phyloP scores from a whole-genome alignment of 306 rosid genomes.

The Vigna trinervia region DNA sequence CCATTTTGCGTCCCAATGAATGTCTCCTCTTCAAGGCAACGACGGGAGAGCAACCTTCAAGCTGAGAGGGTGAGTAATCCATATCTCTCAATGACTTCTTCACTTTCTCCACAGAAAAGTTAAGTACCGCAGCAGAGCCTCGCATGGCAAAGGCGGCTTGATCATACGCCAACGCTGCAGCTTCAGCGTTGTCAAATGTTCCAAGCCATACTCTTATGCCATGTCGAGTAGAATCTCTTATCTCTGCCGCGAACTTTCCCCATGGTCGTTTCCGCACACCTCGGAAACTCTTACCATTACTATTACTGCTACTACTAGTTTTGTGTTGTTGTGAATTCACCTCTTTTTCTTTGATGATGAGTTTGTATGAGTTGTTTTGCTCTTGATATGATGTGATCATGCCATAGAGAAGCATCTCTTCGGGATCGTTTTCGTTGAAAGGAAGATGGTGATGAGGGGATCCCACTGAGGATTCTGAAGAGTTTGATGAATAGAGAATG shows the following conservation, averaged over 20 bases:
- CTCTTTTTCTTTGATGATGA: constrained; percentile 42
- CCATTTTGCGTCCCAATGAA: constrained; percentile 73
- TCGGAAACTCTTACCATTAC: constrained; percentile 49
- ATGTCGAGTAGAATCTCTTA: constrained; percentile 64
- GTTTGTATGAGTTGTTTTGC: neutral
- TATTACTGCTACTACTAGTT: neutral
- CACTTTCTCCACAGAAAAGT: constrained; percentile 79
- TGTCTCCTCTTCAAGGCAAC: constrained; percentile 87
- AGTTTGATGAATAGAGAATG: constrained; percentile 45
- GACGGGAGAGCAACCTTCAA: constrained; percentile 81
- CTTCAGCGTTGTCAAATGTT: constrained; percentile 96
- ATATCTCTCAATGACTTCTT: constrained; percentile 74
- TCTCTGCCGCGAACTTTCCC: constrained; percentile 98
- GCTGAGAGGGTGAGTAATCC: constrained; percentile 30
- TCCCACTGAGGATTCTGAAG: constrained; percentile 63
- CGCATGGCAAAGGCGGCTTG: constrained; percentile 93
- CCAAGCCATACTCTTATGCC: constrained; percentile 96
- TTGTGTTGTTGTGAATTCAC: constrained; percentile 34
- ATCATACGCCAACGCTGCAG: constrained; percentile 91
- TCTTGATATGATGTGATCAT: constrained; percentile 45
- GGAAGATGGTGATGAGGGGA: constrained; percentile 61
- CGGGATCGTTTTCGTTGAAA: constrained; percentile 83
- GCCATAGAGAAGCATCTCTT: constrained; percentile 82
- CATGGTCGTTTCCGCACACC: constrained; percentile 88
- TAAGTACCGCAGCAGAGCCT: constrained; percentile 80